A percentile compares a stretch with the other conserved stretches of the same genome.
Evolutionary conservation across 2,329 filamentous ascomycete genomes (phyloP).

Genomic region (Microascus cirrosus): DNA sequence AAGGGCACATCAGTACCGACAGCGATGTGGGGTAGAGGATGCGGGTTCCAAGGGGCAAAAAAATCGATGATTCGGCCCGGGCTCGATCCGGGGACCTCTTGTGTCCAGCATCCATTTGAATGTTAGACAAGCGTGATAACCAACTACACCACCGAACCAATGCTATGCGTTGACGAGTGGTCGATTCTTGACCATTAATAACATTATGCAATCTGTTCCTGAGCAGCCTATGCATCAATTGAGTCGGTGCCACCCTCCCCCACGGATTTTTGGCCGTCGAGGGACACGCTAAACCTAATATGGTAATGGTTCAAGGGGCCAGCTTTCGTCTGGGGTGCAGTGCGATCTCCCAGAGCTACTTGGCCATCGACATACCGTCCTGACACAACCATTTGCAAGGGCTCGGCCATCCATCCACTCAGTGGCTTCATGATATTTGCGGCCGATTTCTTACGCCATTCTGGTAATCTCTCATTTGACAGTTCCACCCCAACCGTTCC

Average conservation of each 20-base stretch:
- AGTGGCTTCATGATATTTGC: not conserved
- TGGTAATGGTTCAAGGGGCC: constrained; percentile 13
- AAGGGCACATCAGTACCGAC: not conserved
- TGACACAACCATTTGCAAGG: not conserved
- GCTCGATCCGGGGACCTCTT: not conserved
- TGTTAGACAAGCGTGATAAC: not conserved
- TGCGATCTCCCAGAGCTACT: not conserved
- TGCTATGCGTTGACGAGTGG: no score
- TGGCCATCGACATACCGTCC: not conserved
- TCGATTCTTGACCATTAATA: no score
- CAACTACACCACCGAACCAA: not conserved
- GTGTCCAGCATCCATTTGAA: not conserved
- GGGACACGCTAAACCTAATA: constrained; percentile 8
- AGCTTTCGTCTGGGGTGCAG: constrained; percentile 9
- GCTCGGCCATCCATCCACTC: not conserved
- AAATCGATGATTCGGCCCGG: not conserved
- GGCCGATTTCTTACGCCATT: not conserved
- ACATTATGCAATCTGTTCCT: no score
- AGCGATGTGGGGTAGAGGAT: not conserved
- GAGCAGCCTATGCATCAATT: not conserved
- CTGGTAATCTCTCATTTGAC: not conserved
- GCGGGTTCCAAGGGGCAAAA: not conserved
- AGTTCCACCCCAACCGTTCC: not conserved
- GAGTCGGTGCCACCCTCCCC: not conserved
- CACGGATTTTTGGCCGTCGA: not conserved